phyloP scores from a whole-genome alignment of 768 basidiomycete genomes.

The Leccinum fibrillosum region DNA sequence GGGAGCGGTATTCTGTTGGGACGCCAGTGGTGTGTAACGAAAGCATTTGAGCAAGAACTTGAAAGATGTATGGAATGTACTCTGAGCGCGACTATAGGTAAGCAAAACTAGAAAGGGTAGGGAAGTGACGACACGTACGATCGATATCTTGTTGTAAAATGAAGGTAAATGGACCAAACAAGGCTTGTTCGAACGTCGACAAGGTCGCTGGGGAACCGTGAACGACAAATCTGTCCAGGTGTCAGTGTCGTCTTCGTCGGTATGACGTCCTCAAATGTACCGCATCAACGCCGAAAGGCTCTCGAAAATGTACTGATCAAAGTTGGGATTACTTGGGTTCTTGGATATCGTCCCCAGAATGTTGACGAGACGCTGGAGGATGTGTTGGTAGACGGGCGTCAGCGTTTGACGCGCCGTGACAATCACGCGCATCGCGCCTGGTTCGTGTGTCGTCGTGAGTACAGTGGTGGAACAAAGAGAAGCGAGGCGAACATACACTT shows the following conservation, averaged over 20 bases:
- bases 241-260: background rate
- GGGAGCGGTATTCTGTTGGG: slow-evolving; percentile 71
- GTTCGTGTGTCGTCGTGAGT: background rate
- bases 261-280: slow-evolving; percentile 35
- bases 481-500: slow-evolving; percentile 59
- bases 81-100: slow-evolving; percentile 38
- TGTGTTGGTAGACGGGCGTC: slow-evolving; percentile 59
- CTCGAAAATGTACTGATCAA: slow-evolving; percentile 98
- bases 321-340: slow-evolving; percentile 96
- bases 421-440: slow-evolving; percentile 94
- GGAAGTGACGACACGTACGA: slow-evolving; percentile 46
- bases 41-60: slow-evolving; percentile 94
- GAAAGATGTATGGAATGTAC: slow-evolving; percentile 97
- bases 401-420: slow-evolving; percentile 82
- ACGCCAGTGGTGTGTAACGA: slow-evolving; percentile 67
- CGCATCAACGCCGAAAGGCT: slow-evolving; percentile 91
- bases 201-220: slow-evolving; percentile 65
- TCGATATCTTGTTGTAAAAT: slow-evolving; percentile 93
- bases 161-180: slow-evolving; percentile 84
- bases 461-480: background rate
- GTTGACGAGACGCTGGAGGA: slow-evolving; percentile 69
- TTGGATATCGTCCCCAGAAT: slow-evolving; percentile 88
- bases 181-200: slow-evolving; percentile 68
- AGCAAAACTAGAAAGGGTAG: background rate
- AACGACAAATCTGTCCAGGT: slow-evolving; percentile 68